Percentiles rank a stretch among this genome's conserved stretches.
phyloP scores from a whole-genome alignment of 2,329 filamentous ascomycete species.

The Botryotinia calthae region DNA sequence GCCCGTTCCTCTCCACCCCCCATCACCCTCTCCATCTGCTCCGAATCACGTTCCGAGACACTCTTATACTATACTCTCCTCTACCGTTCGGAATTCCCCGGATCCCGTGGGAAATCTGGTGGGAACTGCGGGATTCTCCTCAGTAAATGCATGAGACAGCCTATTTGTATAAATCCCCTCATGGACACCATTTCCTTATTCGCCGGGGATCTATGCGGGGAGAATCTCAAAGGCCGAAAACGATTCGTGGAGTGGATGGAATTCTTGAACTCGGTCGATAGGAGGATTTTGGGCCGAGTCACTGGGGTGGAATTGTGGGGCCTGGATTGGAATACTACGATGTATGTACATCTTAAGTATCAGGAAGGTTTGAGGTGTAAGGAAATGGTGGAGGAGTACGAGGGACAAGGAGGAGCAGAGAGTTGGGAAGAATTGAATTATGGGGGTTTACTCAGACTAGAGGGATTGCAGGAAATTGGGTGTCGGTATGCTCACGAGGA shows the following conservation, averaged over 20 bases:
- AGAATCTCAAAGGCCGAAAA: neutral
- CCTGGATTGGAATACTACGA: conserved; percentile 15
- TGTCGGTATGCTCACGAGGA: conserved; percentile 13
- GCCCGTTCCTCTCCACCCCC: neutral
- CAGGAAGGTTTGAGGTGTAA: conserved; percentile 8
- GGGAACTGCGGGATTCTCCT: neutral
- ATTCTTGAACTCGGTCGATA: neutral
- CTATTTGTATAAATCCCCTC: conserved; percentile 3
- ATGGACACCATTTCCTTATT: neutral
- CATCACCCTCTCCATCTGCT: conserved; percentile 5
- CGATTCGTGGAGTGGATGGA: conserved; percentile 4
- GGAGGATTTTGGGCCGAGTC: neutral
- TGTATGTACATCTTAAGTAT: conserved; percentile 15
- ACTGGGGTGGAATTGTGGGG: neutral
- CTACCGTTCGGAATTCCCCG: conserved; percentile 5
- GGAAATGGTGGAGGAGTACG: neutral
- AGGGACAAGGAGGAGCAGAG: conserved; percentile 11
- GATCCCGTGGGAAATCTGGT: neutral
- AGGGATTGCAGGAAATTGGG: neutral
- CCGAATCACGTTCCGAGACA: conserved; percentile 18
- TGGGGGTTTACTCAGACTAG: neutral
- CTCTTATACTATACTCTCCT: conserved; percentile 7
- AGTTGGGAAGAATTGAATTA: conserved; percentile 13
- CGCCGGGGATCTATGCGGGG: conserved; percentile 6
- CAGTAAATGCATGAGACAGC: conserved; percentile 8